Evolutionary conservation across 2,329 filamentous ascomycete species (phyloP), one percentile per base, ranked within the genome.

Genomic region (Botrytis medusae): DNA sequence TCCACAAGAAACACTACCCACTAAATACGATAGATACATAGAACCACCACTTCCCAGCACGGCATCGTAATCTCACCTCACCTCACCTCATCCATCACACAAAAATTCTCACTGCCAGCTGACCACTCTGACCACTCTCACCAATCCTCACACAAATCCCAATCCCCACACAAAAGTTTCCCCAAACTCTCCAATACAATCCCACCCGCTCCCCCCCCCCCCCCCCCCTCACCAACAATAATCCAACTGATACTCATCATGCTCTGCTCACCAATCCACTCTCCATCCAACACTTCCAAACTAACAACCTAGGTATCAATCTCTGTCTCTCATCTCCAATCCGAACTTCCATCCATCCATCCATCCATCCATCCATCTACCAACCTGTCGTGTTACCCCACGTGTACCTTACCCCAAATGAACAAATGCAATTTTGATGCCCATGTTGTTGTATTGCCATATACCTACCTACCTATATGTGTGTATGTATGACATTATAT

Each of bases 321-420:
- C 46, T 48, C 48, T 57, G 3, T 18, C 51, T 40, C n/a, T 37
- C 61, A n/a, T 10, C 37, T 37, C 16, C 29, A 59, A 34, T 10
- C 9, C 57, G 29, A 16, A 59, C 22, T 20, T 12, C 32, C 32
- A 61, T 61, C 4, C 12, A 10, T 54, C 48, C 22, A 54, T 54
- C 37, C 37, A 7, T n/a, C 18, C 20, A 46, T 46, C 12, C 20
- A 8, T 20, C 22, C 22, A 51, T 51, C 9, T 22, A 12, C 37
- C 59, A 20, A 61, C 32, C 59, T 61, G 40, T 48, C 18, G 42
- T 65, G 20, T 34, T 46, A 65, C 63, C 63, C 63, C 42, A 65
- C 63, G 42, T 48, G 32, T 48, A 25, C 8, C 34, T 20, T 25
- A 14, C 25, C 10, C n/a, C 12, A 25, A 16, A 22, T 6, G 34